Conservation (phyloP, 2,329 filamentous ascomycete species). For the Stemphylium vesicarium region DNA sequence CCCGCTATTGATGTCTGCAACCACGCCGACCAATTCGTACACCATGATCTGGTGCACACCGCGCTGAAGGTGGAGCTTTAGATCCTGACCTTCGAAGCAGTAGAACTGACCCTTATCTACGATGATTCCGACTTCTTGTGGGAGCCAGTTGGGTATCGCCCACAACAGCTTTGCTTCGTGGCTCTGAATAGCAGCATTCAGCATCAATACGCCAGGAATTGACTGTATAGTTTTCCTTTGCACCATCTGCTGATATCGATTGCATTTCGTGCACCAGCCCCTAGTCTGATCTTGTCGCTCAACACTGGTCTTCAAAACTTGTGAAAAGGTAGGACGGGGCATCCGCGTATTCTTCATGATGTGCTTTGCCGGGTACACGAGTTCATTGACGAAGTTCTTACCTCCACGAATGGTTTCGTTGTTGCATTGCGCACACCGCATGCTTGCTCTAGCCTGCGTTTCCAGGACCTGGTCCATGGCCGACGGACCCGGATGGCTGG, state of each 20-base stretch:
- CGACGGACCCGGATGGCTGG: constrained; percentile 58
- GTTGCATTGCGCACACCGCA: constrained; percentile 84
- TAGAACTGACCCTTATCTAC: constrained; percentile 90
- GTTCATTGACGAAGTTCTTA: constrained; percentile 81
- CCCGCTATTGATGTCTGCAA: constrained; percentile 86
- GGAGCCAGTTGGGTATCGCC: constrained; percentile 88
- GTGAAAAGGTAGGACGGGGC: constrained; percentile 72
- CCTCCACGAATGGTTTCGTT: constrained; percentile 84
- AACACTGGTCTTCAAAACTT: constrained; percentile 89
- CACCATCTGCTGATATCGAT: constrained; percentile 85
- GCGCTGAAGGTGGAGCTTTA: constrained; percentile 78
- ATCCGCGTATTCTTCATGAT: constrained; percentile 63
- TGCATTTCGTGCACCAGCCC: constrained; percentile 92
- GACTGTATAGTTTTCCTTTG: constrained; percentile 84
- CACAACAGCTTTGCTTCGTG: constrained; percentile 80
- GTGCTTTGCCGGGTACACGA: constrained; percentile 75
- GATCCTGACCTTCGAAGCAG: constrained; percentile 91
- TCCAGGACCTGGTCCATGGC: constrained; percentile 76
- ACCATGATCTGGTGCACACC: constrained; percentile 82
- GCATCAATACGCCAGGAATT: constrained; percentile 83
- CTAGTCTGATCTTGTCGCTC: constrained; percentile 87
- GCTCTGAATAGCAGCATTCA: constrained; percentile 79
- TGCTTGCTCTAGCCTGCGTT: constrained; percentile 73
- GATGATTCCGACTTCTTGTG: constrained; percentile 91
- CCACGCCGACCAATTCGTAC: constrained; percentile 89